These are phyloP conservation scores for Euphrasia arctica DNA, from an alignment of 305 asterid species.

Conservation along the genomic window DNA sequence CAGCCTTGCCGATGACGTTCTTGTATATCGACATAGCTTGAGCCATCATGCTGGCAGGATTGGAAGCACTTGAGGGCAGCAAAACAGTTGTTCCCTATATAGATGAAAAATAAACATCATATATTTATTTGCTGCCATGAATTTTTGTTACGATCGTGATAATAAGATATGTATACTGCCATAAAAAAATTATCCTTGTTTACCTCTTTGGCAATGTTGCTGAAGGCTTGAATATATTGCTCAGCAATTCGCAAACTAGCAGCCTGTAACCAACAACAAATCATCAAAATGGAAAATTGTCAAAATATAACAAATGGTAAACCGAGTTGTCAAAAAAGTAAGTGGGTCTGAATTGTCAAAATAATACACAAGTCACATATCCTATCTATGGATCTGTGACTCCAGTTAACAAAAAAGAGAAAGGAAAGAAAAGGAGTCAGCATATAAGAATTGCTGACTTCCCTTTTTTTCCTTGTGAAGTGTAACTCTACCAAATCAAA, in stretches of 20 bases:
- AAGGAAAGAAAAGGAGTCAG: not conserved
- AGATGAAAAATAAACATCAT: not conserved
- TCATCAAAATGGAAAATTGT: not conserved
- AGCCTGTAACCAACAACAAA: slow-evolving; percentile 38
- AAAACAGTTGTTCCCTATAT: slow-evolving; percentile 55
- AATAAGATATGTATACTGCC: not conserved
- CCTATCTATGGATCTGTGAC: too few species aligned
- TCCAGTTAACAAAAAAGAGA: not conserved
- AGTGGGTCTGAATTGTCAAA: too few species aligned
- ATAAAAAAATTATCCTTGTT: not conserved
- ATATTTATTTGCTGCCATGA: too few species aligned
- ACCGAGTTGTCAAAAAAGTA: too few species aligned
- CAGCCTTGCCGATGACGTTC: slow-evolving; percentile 30
- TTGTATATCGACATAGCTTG: slow-evolving; percentile 41
- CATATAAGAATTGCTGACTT: too few species aligned
- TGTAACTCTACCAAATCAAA: too few species aligned
- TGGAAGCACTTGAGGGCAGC: slow-evolving; percentile 46
- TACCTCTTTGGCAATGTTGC: slow-evolving; percentile 68
- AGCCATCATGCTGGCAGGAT: slow-evolving; percentile 36
- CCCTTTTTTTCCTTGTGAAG: too few species aligned
- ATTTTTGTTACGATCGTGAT: too few species aligned
- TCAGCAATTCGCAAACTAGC: slow-evolving; percentile 68
- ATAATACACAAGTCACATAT: too few species aligned
- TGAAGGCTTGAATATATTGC: slow-evolving; percentile 61
- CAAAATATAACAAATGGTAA: too few species aligned